phyloP scores from a whole-genome alignment of 331 rosid species.

The Stylosanthes scabra region DNA sequence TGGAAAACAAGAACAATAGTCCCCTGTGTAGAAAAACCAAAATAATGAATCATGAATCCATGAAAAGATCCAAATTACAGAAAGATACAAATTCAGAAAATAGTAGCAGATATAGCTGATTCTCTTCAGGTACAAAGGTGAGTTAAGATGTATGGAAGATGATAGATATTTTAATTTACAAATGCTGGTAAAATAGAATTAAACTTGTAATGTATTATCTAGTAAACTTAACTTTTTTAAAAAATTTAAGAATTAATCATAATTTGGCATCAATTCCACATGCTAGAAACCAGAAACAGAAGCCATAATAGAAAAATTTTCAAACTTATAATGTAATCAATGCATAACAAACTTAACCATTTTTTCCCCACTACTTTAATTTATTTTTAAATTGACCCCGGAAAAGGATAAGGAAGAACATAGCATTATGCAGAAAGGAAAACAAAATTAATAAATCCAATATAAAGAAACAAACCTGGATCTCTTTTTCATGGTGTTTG shows the following conservation, averaged over 20 bases:
- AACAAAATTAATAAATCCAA: background rate
- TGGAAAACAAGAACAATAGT: slow-evolving; percentile 83
- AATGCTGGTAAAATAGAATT: background rate
- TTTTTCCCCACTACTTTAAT: too few relatives aligned
- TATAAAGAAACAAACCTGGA: too few relatives aligned
- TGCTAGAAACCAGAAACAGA: too few relatives aligned
- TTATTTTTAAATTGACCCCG: background rate
- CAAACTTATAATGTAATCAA: too few relatives aligned
- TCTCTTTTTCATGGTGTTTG: too few relatives aligned
- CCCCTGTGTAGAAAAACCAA: slow-evolving; percentile 55
- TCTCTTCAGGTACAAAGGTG: too few relatives aligned
- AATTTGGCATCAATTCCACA: too few relatives aligned
- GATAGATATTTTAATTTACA: background rate
- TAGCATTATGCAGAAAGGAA: background rate
- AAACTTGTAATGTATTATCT: too few relatives aligned
- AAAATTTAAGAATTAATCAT: background rate
- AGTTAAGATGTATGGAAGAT: background rate
- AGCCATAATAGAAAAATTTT: too few relatives aligned
- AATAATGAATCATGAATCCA: background rate
- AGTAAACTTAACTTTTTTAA: too few relatives aligned
- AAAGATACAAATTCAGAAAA: background rate
- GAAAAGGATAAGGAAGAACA: background rate
- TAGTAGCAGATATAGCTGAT: background rate
- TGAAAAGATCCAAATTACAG: background rate
- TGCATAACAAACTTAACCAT: too few relatives aligned